Conservation (phyloP, 2,329 filamentous ascomycete genomes). For the Cercospora sojina region DNA sequence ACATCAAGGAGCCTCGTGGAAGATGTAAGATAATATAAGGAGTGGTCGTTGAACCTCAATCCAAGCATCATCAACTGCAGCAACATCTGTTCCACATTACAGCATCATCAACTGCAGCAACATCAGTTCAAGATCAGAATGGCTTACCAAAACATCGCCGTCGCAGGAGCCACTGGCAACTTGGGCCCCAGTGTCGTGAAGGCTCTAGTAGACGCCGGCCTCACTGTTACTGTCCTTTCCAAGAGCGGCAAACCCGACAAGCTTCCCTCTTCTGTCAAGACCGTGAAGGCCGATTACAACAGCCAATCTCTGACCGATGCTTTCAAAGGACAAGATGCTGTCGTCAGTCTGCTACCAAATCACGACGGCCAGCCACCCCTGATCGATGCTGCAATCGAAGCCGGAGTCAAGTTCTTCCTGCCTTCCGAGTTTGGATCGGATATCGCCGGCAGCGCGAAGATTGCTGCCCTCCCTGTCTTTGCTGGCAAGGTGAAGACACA, state of each 20-base stretch:
- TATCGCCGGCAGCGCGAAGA: constrained; percentile 35
- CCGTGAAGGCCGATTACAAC: constrained; percentile 49
- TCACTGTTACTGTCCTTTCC: constrained; percentile 51
- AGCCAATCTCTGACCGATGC: constrained; percentile 39
- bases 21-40: not conserved
- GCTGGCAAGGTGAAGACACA: constrained; percentile 39
- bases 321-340: constrained; percentile 39
- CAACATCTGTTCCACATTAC: not conserved
- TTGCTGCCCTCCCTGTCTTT: constrained; percentile 40
- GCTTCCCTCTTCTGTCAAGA: constrained; percentile 43
- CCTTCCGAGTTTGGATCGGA: constrained; percentile 44
- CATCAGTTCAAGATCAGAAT: not conserved
- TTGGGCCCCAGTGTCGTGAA: constrained; percentile 45
- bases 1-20: not conserved
- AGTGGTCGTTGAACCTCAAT: not conserved
- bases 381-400: constrained; percentile 43
- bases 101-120: not conserved
- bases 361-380: constrained; percentile 33
- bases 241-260: constrained; percentile 41
- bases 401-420: constrained; percentile 42
- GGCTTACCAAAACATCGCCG: constrained; percentile 33
- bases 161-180: constrained; percentile 42
- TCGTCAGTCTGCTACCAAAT: constrained; percentile 31
- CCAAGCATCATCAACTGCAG: not conserved
- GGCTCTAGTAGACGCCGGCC: constrained; percentile 42